Base-by-base conservation (phyloP, 345 rosid genomes). In the Sonneratia alba region DNA sequence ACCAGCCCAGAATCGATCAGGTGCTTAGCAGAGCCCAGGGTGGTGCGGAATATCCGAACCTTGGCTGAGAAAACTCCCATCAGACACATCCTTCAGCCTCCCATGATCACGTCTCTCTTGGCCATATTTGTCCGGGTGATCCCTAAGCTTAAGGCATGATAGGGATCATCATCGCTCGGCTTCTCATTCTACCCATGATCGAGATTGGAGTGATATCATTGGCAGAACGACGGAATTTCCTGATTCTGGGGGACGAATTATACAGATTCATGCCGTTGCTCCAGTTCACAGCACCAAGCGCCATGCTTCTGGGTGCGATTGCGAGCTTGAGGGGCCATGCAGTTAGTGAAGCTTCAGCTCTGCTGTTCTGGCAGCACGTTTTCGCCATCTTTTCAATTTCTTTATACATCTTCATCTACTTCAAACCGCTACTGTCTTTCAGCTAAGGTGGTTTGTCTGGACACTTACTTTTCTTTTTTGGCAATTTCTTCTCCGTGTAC, bases 291-390 rank as follows among this genome's bases (percentile, higher is more conserved):
- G 79, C 78, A 34, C 85, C 86, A 19, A 85, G 83, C 51, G 83
- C 85, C 56, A 92, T 94, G 70, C 80, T 94, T 56, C 70, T 94
- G 70, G 97, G 96, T 53, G 97, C 99, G 34, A 92, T 92, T 49
- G 96, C 97, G 15, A 87, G 97, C 75, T 83, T 92, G 81, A 84
- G 97, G 62, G 91, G 87, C 68, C 90, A 92, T 56, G 99, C 96
- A 0, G 96, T 90, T 22, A 81, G 83, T 51, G 96, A 92, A 78
- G 96, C 97, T 19, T 92, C 97, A 0, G 97, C 96, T 14, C 86
- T 95, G 80, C 83, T 92, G 49, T 94, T 94, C 82, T 94, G 97
- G 99, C 96, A 94, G 77, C 96, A 92, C 67, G 71, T 87, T 14
- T 76, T 86, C 65, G 97, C 99, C 3, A 79, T 94, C 7, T 76